Base-by-base conservation (phyloP, 192 early-diverging fungal genomes). In the Backusella liffmaniae region DNA sequence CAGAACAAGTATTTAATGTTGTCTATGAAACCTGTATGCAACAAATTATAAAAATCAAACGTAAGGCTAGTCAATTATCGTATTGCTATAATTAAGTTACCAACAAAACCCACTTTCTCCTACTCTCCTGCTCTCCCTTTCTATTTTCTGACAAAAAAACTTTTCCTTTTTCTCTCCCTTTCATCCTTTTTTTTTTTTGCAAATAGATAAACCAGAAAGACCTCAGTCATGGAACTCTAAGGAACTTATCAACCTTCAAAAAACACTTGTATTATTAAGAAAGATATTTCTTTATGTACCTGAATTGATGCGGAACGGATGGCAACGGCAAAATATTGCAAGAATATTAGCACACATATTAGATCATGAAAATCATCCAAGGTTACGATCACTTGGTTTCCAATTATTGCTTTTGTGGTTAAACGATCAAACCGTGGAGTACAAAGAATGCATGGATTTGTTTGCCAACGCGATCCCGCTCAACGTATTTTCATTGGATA, bases 1-100 rank as follows among this genome's bases (percentile, higher is more conserved):
- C 88, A 37, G 86, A 88, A 42, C 85, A 88, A 32, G 88, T 95
- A 4, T 94, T 92, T 74, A 73, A 78, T 6, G 93, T 96, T 51
- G 86, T 91, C 32, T 80, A 77, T 67, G 94, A 96, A 42, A 83
- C 83, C 23, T 92, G 90, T 76, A 87, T 83, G 72, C 83, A 88
- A 42, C 91, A 93, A 72, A 83, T 91, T 26, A 91, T 93, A 44
- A 95, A 94, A 72, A 92, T 94, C 32, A 92, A 89, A 84, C 85
- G 91, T 92, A 83, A 77, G 84, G 35, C n/a, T 67, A n/a, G 21
- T 51, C 23, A 70, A 36, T 51, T 29, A 65, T 34, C 56, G 56
- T 62, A 62, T 29, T 62, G 21, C 56, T 62, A 62, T 62, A 62
- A 62, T 62, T 29, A 62, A 29, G 56, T 62, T 62, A 62, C 56